Evolutionary conservation across 2,329 filamentous ascomycete species (phyloP).

Genomic region (Plenodomus biglobosus): DNA sequence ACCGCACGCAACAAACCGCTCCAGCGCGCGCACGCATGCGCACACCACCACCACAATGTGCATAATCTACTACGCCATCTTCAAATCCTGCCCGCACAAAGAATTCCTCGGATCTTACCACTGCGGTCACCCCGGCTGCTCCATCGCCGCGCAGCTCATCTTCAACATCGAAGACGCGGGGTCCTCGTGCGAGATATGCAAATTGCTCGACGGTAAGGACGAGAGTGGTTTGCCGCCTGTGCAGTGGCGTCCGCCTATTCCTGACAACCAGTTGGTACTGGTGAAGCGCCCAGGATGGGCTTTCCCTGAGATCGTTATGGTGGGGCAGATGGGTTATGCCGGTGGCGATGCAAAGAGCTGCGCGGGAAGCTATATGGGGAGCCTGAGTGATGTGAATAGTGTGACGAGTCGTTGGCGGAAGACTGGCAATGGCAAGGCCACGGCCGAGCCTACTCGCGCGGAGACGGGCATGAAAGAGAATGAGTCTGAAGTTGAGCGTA

Average conservation of each 20-base stretch:
- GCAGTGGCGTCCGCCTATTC: not conserved
- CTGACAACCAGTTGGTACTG: not conserved
- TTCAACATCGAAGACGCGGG: constrained; percentile 5
- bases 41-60: constrained; percentile 8
- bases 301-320: not conserved
- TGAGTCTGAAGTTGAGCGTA: not conserved
- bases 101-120: constrained; percentile 3
- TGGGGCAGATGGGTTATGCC: not conserved
- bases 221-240: not conserved
- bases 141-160: not conserved
- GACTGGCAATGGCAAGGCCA: not conserved
- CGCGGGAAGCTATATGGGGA: not conserved
- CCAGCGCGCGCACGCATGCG: too few species aligned
- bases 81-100: constrained; percentile 7
- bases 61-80: constrained; percentile 6
- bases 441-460: too few species aligned
- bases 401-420: not conserved
- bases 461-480: not conserved
- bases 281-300: not conserved
- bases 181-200: not conserved
- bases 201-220: not conserved
- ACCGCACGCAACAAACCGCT: too few species aligned
- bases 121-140: constrained; percentile 2
- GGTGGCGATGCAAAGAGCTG: not conserved
- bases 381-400: not conserved